phyloP scores from a whole-genome alignment of 148 eudicot genomes.

The Rhododendron simsii region DNA sequence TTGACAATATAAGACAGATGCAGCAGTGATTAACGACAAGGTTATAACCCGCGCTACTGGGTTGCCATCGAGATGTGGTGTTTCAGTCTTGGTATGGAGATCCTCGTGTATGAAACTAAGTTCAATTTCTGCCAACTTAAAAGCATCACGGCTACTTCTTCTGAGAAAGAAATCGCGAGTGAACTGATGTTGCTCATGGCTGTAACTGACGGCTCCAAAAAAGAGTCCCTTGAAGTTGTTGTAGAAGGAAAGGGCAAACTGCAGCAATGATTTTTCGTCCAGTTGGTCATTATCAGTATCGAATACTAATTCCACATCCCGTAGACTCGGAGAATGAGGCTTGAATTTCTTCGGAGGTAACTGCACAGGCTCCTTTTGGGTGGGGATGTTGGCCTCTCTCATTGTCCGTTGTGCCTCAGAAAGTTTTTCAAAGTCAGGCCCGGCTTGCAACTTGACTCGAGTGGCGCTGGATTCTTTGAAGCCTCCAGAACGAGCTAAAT shows the following conservation, averaged over 20 bases:
- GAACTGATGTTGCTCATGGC: not conserved
- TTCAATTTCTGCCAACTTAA: not conserved
- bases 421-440: not conserved
- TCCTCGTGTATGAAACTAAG: not conserved
- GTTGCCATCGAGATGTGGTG: not conserved
- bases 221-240: not conserved
- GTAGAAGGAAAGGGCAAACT: not conserved
- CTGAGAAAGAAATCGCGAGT: not conserved
- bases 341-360: not conserved
- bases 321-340: not conserved
- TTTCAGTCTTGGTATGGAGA: not conserved
- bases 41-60: not conserved
- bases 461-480: not conserved
- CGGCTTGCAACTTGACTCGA: not conserved
- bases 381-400: not conserved
- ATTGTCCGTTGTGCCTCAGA: not conserved
- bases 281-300: not conserved
- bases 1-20: too few relatives aligned
- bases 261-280: not conserved
- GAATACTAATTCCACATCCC: not conserved
- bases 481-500: not conserved
- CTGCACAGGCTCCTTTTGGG: not conserved
- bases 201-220: not conserved
- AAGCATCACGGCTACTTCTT: not conserved
- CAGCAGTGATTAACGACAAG: not conserved